phyloP scores from a whole-genome alignment of 495 filamentous ascomycete species.

The Xylaria scruposa region DNA sequence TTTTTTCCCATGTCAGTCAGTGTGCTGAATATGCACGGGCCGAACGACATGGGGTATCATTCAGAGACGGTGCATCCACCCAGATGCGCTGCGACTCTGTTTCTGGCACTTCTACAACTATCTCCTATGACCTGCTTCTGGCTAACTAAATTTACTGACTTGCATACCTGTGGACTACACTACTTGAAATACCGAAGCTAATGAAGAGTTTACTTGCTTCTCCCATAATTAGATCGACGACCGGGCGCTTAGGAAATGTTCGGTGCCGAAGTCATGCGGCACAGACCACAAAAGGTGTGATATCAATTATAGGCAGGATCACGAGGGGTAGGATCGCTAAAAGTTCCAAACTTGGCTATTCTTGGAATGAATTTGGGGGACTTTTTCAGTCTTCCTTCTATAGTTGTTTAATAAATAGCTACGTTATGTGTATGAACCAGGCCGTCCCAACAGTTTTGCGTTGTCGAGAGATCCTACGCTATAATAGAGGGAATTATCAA shows the following conservation, averaged over 20 bases:
- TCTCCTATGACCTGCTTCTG: not conserved
- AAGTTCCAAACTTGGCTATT: slow-evolving; percentile 13
- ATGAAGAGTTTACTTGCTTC: slow-evolving; percentile 1
- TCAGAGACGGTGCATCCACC: slow-evolving; percentile 1
- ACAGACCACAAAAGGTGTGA: slow-evolving; percentile 13
- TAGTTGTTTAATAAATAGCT: not conserved
- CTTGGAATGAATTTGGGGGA: slow-evolving; percentile 20
- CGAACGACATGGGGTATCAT: slow-evolving; percentile 10
- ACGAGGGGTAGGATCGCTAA: slow-evolving; percentile 18
- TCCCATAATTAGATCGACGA: slow-evolving; percentile 22
- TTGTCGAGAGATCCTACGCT: slow-evolving; percentile 11
- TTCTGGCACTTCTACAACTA: not conserved
- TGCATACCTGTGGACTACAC: not conserved
- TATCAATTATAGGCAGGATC: slow-evolving; percentile 12
- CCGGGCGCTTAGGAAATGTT: slow-evolving; percentile 12
- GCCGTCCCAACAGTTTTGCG: not conserved
- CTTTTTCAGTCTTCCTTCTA: not conserved
- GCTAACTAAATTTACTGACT: slow-evolving; percentile 11
- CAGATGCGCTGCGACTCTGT: slow-evolving; percentile 13
- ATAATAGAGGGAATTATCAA: slow-evolving; percentile 7
- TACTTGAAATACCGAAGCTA: not conserved
- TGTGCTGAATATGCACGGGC: not conserved
- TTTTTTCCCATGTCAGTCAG: not conserved
- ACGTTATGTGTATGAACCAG: not conserved
- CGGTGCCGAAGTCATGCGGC: slow-evolving; percentile 25